Conservation (phyloP, 2,329 filamentous ascomycete species). For the Teratosphaeria viscida region DNA sequence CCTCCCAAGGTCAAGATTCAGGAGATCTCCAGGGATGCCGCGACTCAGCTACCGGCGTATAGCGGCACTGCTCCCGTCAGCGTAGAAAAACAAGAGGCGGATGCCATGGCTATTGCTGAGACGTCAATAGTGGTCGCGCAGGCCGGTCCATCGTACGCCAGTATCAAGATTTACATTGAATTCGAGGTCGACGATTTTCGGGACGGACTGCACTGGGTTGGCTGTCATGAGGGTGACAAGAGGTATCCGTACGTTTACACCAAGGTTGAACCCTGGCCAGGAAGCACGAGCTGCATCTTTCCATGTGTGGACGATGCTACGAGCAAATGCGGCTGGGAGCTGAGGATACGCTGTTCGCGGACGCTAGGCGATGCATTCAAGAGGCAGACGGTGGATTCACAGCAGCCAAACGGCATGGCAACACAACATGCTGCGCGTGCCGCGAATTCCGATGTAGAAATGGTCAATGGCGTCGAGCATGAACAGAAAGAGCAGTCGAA, state of each 20-base stretch:
- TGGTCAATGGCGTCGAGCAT: slow-evolving; percentile 26
- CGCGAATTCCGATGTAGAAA: slow-evolving; percentile 23
- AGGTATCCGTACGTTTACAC: slow-evolving; percentile 91
- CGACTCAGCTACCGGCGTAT: slow-evolving; percentile 23
- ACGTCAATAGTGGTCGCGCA: slow-evolving; percentile 18
- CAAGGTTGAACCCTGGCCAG: slow-evolving; percentile 65
- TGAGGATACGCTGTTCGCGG: slow-evolving; percentile 75
- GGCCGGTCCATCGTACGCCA: slow-evolving; percentile 39
- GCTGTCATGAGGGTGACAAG: slow-evolving; percentile 65
- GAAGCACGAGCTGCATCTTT: slow-evolving; percentile 76
- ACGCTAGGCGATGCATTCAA: slow-evolving; percentile 67
- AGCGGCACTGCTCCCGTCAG: slow-evolving; percentile 30
- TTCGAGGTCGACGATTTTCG: slow-evolving; percentile 66
- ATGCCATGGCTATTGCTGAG: slow-evolving; percentile 19
- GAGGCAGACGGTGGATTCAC: slow-evolving; percentile 23
- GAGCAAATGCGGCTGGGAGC: slow-evolving; percentile 73
- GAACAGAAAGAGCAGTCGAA: slow-evolving; percentile 5
- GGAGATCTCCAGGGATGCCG: slow-evolving; percentile 42
- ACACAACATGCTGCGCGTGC: slow-evolving; percentile 25
- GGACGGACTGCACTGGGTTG: slow-evolving; percentile 87
- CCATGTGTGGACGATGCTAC: slow-evolving; percentile 83
- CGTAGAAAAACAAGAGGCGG: slow-evolving; percentile 21
- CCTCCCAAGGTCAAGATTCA: slow-evolving; percentile 53
- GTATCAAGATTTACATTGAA: slow-evolving; percentile 59
- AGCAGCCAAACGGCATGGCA: slow-evolving; percentile 19